These are phyloP conservation scores for Plasmodium blacklocki DNA, from an alignment of 169 alveolate species.

Conservation along the genomic window DNA sequence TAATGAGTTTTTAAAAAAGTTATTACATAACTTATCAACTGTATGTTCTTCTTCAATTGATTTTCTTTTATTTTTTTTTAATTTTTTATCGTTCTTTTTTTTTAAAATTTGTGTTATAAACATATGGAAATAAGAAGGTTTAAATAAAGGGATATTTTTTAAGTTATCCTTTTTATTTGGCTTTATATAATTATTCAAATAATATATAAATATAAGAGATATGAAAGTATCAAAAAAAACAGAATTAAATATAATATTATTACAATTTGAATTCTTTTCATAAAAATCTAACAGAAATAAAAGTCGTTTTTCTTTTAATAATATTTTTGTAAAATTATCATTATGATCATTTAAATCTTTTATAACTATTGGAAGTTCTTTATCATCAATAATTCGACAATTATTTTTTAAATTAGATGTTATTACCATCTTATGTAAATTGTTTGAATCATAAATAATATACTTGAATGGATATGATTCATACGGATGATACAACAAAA, in stretches of 20 bases:
- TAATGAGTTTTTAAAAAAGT: conserved; percentile 63
- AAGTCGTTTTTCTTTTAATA: conserved; percentile 29
- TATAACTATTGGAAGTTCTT: conserved; percentile 37
- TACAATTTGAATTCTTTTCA: conserved; percentile 35
- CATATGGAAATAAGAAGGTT: conserved; percentile 44
- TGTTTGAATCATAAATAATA: conserved; percentile 21
- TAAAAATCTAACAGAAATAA: conserved; percentile 29
- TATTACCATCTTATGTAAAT: background rate
- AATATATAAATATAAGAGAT: conserved; percentile 22
- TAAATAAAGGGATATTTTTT: conserved; percentile 35
- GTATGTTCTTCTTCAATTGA: conserved; percentile 11
- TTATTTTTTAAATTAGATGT: conserved; percentile 4
- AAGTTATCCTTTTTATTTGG: conserved; percentile 2
- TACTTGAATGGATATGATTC: background rate
- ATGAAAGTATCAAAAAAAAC: conserved; percentile 48
- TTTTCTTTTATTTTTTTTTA: conserved; percentile 5
- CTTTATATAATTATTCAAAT: conserved; percentile 35
- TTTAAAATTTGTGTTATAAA: conserved; percentile 17
- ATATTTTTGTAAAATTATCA: conserved; percentile 55
- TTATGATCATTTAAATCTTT: conserved; percentile 45
- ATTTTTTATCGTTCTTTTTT: conserved; percentile 16
- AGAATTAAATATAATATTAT: conserved; percentile 23
- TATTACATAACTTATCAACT: conserved; percentile 65
- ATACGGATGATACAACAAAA: too few species aligned
- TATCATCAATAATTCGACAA: conserved; percentile 47